phyloP scores from a whole-genome alignment of 2,329 filamentous ascomycete genomes.

The Diplodia seriata region DNA sequence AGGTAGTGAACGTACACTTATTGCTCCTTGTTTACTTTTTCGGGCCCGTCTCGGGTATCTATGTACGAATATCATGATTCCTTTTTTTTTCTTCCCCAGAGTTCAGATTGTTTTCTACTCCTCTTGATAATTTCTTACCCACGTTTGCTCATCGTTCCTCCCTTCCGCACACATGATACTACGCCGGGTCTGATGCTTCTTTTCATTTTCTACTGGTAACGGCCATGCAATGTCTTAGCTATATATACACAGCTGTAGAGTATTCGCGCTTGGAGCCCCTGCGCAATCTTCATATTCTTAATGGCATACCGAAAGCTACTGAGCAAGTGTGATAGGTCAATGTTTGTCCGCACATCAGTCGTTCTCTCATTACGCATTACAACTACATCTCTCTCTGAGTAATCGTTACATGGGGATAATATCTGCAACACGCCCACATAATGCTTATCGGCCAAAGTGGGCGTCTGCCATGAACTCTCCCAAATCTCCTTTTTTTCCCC shows the following conservation, averaged over 20 bases:
- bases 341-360: not conserved
- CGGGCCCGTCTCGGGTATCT: not conserved
- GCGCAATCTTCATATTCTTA: slow-evolving; percentile 1
- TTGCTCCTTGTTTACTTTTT: not conserved
- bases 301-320: not conserved
- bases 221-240: not conserved
- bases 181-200: not conserved
- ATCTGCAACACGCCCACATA: not conserved
- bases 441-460: not conserved
- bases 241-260: slow-evolving; percentile 24
- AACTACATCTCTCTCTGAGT: not conserved
- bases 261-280: not conserved
- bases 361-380: slow-evolving; percentile 21
- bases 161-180: not conserved
- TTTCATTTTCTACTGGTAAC: not conserved
- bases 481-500: not conserved
- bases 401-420: not conserved
- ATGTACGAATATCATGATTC: slow-evolving; percentile 3
- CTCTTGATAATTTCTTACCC: not conserved
- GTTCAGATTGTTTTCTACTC: not conserved
- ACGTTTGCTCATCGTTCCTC: not conserved
- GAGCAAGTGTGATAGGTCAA: too few species aligned
- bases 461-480: not conserved
- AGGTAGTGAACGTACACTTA: not conserved
- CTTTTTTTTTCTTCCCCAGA: not conserved